Conservation (phyloP, 2,329 filamentous ascomycete species). For the Aspergillus udagawae region DNA sequence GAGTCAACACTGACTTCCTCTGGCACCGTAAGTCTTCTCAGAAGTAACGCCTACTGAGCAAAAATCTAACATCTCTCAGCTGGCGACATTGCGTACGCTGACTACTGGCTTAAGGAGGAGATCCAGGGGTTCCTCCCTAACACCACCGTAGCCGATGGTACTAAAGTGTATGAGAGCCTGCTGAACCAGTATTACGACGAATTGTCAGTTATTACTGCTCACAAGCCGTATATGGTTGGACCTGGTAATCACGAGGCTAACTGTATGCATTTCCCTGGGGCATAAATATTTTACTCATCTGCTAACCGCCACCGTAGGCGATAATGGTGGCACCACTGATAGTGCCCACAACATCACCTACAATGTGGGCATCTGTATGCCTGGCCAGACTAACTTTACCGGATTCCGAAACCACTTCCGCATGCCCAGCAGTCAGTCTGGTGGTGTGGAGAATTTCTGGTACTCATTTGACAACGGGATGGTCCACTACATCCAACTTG, state of each 20-base stretch:
- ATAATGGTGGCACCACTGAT: constrained; percentile 5
- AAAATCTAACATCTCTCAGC: neutral
- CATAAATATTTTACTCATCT: neutral
- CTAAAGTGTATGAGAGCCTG: neutral
- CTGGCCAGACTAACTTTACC: constrained; percentile 23
- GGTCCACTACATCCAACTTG: neutral
- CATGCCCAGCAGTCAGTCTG: constrained; percentile 17
- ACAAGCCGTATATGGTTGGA: neutral
- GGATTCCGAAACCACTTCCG: constrained; percentile 20
- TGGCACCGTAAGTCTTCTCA: neutral
- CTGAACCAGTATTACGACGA: neutral
- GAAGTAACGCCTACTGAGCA: neutral
- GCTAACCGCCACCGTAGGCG: neutral
- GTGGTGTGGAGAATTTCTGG: constrained; percentile 1
- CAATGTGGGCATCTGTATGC: constrained; percentile 14
- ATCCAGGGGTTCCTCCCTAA: neutral
- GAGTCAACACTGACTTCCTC: neutral
- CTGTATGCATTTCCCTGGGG: neutral
- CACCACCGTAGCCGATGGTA: neutral
- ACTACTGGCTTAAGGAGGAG: neutral
- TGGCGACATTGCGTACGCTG: neutral
- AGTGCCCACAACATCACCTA: constrained; percentile 14
- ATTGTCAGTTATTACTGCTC: neutral
- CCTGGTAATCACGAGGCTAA: neutral
- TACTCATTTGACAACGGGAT: neutral